These are phyloP conservation scores for Oryza australiensis DNA, from an alignment of 176 grass and related monocot species.

Conservation along the genomic window DNA sequence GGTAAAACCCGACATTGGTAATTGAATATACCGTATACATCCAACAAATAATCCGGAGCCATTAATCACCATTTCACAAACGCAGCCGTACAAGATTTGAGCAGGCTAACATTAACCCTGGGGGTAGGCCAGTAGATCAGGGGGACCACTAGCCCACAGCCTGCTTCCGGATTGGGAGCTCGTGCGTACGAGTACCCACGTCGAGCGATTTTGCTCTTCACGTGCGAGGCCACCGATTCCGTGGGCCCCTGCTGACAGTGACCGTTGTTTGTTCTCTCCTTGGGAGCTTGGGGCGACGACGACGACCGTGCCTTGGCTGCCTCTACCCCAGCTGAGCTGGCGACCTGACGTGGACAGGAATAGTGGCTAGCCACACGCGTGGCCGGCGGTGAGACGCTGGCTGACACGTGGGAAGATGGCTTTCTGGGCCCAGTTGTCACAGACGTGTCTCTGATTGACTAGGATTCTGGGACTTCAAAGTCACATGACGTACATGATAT, in stretches of 20 bases:
- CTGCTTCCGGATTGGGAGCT: constrained; percentile 1
- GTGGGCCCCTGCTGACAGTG: not conserved
- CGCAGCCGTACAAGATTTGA: not conserved
- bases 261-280: constrained; percentile 18
- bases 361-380: not conserved
- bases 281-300: not conserved
- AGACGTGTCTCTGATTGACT: too few relatives aligned
- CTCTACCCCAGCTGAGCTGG: not conserved
- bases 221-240: too few relatives aligned
- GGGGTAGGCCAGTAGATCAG: too few relatives aligned
- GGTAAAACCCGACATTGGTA: too few relatives aligned
- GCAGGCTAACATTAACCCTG: not conserved
- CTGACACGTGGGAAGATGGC: not conserved
- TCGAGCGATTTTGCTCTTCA: too few relatives aligned
- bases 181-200: not conserved
- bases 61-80: too few relatives aligned
- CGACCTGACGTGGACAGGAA: not conserved
- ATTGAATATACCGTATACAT: not conserved
- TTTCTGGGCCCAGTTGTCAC: not conserved
- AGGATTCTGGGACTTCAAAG: too few relatives aligned
- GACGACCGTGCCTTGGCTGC: not conserved
- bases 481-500: too few relatives aligned
- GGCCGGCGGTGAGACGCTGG: not conserved
- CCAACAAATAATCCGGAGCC: not conserved
- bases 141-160: not conserved